Evolutionary conservation across 1,284 basidiomycete species (phyloP), one percentile per base, ranked within the genome.

Genomic region (Tilletia indica): DNA sequence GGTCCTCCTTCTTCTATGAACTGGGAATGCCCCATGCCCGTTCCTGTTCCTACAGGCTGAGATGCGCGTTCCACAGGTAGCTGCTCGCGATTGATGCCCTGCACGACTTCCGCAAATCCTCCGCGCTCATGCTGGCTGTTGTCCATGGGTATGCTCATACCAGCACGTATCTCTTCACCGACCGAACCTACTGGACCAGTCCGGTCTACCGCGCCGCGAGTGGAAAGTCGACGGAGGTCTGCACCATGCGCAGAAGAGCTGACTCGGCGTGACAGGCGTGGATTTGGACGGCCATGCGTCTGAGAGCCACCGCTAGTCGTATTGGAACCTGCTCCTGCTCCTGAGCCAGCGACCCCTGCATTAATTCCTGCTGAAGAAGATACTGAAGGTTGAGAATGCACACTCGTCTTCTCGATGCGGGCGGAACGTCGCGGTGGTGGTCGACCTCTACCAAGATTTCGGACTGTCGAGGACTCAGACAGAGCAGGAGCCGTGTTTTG

Each of bases 221-320:
- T 63, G n/a, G 58, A 63, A 5, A 34, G 25, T 9, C 58, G n/a
- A 19, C 58, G 58, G 25, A 63, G 31, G 31, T 63, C 58, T 5
- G 58, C 58, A 63, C 58, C 58, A 63, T 63, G 58, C n/a, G 58
- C 14, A 9, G 58, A 63, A 5, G 58, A 63, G 31, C 58, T 63
- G 58, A 63, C 38, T 14, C 58, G n/a, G 34, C 58, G 58, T 14
- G 58, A 63, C 4, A 36, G n/a, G 1, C 58, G 58, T 34, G 25
- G 58, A 36, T 34, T 63, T 19, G 58, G 31, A 34, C 58, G 58
- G 16, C n/a, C 14, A n/a, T n/a, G 14, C 16, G 12, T 58, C 25
- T 63, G 58, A 14, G 58, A 63, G 19, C 16, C 31, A 34, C n/a
- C 31, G 8, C 5, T 34, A 9, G 25, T 34, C n/a, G 25, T 34